phyloP scores from a whole-genome alignment of 805 yeast genomes.

The Hanseniaspora guilliermondii region DNA sequence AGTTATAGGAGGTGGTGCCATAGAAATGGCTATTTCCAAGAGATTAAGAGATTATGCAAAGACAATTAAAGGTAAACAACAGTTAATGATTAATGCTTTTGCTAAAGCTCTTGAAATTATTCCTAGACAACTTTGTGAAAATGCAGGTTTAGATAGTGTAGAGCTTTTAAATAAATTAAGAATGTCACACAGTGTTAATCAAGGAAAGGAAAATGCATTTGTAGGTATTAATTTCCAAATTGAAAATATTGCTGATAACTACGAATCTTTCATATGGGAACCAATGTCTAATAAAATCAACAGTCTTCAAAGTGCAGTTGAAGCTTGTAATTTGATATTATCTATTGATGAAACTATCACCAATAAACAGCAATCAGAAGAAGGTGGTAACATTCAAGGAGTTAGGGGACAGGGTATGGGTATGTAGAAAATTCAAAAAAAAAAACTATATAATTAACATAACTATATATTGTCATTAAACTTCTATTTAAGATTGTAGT shows the following conservation, averaged over 20 bases:
- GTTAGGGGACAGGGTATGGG: constrained; percentile 66
- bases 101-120: constrained; percentile 91
- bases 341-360: constrained; percentile 93
- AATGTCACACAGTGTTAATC: constrained; percentile 61
- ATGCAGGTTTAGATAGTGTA: constrained; percentile 98
- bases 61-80: constrained; percentile 91
- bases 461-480: neutral
- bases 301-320: constrained; percentile 92
- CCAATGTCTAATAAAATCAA: constrained; percentile 88
- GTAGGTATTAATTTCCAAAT: constrained; percentile 83
- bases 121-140: constrained; percentile 95
- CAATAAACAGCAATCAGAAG: constrained; percentile 44
- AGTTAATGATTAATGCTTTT: constrained; percentile 77
- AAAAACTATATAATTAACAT: constrained; percentile 3
- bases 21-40: constrained; percentile 91
- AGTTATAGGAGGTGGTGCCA: constrained; percentile 99
- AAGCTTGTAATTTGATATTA: constrained; percentile 84
- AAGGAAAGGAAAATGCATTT: constrained; percentile 46
- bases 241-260: constrained; percentile 72
- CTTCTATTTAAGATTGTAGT: too few species aligned
- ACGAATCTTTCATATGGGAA: constrained; percentile 89
- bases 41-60: constrained; percentile 76
- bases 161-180: constrained; percentile 82
- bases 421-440: constrained; percentile 21
- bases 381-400: constrained; percentile 26